Percentiles rank a stretch among this genome's conserved stretches.
Conservation (phyloP, 2,329 filamentous ascomycete species). For the Phoma sp. region DNA sequence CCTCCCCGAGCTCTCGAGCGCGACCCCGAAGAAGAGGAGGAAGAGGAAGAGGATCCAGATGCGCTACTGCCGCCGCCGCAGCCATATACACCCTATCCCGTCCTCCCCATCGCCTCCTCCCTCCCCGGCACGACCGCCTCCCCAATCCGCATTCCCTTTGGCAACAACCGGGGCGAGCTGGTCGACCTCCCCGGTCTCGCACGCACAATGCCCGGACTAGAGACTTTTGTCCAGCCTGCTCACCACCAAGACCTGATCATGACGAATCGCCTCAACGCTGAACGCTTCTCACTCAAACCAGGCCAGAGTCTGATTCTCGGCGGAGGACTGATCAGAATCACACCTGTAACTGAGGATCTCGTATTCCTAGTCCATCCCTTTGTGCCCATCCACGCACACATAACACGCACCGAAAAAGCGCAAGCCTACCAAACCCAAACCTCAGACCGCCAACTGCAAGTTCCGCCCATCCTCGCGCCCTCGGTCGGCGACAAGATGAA, state of each 20-base stretch:
- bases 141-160: slow-evolving; percentile 91
- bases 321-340: slow-evolving; percentile 86
- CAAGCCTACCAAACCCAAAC: slow-evolving; percentile 69
- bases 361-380: slow-evolving; percentile 86
- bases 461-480: slow-evolving; percentile 65
- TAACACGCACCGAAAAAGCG: slow-evolving; percentile 82
- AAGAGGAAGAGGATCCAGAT: slow-evolving; percentile 40
- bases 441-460: slow-evolving; percentile 62
- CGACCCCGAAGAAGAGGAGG: slow-evolving; percentile 28
- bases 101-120: slow-evolving; percentile 84
- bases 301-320: slow-evolving; percentile 80
- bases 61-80: slow-evolving; percentile 77
- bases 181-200: slow-evolving; percentile 90
- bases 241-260: slow-evolving; percentile 76
- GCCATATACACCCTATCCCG: slow-evolving; percentile 75
- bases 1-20: slow-evolving; percentile 23
- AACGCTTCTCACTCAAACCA: slow-evolving; percentile 74
- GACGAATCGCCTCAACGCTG: slow-evolving; percentile 74
- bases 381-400: slow-evolving; percentile 76
- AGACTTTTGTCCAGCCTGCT: slow-evolving; percentile 71
- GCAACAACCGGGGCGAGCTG: slow-evolving; percentile 83
- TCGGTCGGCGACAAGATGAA: slow-evolving; percentile 45
- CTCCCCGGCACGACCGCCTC: slow-evolving; percentile 93
- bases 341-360: slow-evolving; percentile 69
- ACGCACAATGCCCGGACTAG: slow-evolving; percentile 68